phyloP scores from a whole-genome alignment of 108 stramenopile genomes.

The Skeletonema marinoi region DNA sequence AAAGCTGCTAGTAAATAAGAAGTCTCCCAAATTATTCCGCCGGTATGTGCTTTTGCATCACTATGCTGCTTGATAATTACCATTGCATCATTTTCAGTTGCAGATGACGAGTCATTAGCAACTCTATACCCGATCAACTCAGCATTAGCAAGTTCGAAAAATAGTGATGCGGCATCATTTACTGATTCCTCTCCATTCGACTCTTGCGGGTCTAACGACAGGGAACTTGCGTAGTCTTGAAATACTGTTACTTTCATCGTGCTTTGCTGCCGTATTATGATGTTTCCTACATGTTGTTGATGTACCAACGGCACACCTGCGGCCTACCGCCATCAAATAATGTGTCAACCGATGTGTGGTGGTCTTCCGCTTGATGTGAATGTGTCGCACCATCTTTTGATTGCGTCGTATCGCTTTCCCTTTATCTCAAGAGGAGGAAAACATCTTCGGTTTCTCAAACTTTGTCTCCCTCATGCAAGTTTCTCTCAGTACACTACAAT shows the following conservation, averaged over 20 bases:
- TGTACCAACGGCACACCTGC: too few species aligned
- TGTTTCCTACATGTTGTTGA: too few species aligned
- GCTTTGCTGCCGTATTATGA: background rate
- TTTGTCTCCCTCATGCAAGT: too few species aligned
- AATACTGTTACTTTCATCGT: background rate
- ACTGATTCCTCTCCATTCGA: background rate
- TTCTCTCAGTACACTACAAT: too few species aligned
- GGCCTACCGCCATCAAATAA: too few species aligned
- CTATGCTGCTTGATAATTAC: slow-evolving; percentile 60
- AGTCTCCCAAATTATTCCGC: slow-evolving; percentile 87
- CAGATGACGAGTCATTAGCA: background rate
- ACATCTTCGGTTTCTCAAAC: too few species aligned
- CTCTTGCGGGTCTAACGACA: background rate
- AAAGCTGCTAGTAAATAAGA: slow-evolving; percentile 51
- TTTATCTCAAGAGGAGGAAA: too few species aligned
- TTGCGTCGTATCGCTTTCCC: too few species aligned
- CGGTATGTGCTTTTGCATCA: slow-evolving; percentile 60
- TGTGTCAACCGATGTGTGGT: too few species aligned
- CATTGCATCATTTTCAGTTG: background rate
- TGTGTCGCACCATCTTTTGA: too few species aligned
- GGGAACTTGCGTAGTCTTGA: background rate
- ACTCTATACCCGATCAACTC: slow-evolving; percentile 61
- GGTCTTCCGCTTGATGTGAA: too few species aligned
- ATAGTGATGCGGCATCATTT: slow-evolving; percentile 29
- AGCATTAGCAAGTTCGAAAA: slow-evolving; percentile 79